Percentiles rank a stretch among this genome's conserved stretches.
phyloP scores from a whole-genome alignment of 108 stramenopile species.

The Schizochytrium sp. region DNA sequence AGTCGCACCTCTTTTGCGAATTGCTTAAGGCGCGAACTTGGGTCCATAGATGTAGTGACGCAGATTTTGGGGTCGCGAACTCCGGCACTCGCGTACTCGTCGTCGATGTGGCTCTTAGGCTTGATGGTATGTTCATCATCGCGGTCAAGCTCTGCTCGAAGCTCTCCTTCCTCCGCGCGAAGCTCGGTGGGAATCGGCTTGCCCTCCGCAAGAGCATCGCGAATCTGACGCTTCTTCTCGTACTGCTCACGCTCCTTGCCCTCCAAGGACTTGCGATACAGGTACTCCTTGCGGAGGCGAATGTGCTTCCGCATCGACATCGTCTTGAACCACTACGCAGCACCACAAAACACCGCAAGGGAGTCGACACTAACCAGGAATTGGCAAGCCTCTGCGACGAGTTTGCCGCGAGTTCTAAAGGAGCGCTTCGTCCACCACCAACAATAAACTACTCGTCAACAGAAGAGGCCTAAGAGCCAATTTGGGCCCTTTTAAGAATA shows the following conservation, averaged over 20 bases:
- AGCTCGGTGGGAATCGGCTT: conserved; percentile 92
- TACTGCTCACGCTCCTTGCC: conserved; percentile 83
- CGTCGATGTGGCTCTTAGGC: conserved; percentile 82
- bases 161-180: conserved; percentile 84
- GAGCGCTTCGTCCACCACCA: no score
- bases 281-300: conserved; percentile 95
- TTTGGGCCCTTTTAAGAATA: no score
- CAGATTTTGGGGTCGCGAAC: conserved; percentile 90
- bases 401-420: no score
- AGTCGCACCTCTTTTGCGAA: conserved; percentile 98
- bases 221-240: conserved; percentile 89
- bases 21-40: conserved; percentile 91
- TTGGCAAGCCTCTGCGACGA: no score
- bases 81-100: conserved; percentile 97
- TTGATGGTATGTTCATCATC: conserved; percentile 85
- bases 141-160: conserved; percentile 80
- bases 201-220: conserved; percentile 82
- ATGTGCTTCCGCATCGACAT: conserved; percentile 85
- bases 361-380: no score
- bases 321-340: neutral
- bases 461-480: no score
- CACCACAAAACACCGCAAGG: no score
- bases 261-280: conserved; percentile 91
- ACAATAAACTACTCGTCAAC: no score
- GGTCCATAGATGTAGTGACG: conserved; percentile 95